phyloP scores from a whole-genome alignment of 805 yeast species.

The Zygosaccharomyces bisporus region DNA sequence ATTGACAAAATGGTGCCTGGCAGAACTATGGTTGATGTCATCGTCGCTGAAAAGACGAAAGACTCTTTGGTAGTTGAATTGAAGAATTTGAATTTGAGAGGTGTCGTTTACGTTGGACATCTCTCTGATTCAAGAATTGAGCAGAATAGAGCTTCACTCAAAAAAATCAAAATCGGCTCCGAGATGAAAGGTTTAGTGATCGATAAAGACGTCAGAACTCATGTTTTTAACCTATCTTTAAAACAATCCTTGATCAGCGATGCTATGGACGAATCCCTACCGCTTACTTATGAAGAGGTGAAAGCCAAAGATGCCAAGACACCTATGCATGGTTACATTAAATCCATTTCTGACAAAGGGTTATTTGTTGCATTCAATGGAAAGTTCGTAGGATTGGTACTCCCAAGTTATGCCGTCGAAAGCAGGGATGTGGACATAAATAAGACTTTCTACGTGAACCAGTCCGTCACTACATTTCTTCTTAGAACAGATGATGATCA shows the following conservation, averaged over 20 bases:
- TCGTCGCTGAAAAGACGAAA: constrained; percentile 69
- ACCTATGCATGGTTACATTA: constrained; percentile 67
- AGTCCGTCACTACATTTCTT: constrained; percentile 68
- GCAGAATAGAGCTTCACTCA: constrained; percentile 62
- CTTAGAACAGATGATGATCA: constrained; percentile 64
- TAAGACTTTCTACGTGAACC: constrained; percentile 55
- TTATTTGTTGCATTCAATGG: constrained; percentile 80
- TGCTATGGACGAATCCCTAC: constrained; percentile 52
- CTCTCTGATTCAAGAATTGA: constrained; percentile 72
- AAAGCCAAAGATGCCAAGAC: constrained; percentile 40
- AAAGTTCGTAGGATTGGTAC: constrained; percentile 74
- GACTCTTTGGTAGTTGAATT: constrained; percentile 68
- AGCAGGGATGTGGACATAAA: constrained; percentile 51
- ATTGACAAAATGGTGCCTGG: constrained; percentile 55
- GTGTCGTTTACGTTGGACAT: constrained; percentile 71
- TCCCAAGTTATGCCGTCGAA: constrained; percentile 65
- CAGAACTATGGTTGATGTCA: constrained; percentile 53
- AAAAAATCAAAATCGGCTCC: constrained; percentile 61
- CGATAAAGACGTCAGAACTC: constrained; percentile 59
- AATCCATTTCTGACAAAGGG: constrained; percentile 74
- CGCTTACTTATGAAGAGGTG: constrained; percentile 58
- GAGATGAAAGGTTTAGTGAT: constrained; percentile 57
- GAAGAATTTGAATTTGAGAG: constrained; percentile 49
- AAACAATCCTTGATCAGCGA: constrained; percentile 66
- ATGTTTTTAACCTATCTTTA: constrained; percentile 58